phyloP scores from a whole-genome alignment of 2,329 filamentous ascomycete genomes.

The Cladophialophora exuberans region DNA sequence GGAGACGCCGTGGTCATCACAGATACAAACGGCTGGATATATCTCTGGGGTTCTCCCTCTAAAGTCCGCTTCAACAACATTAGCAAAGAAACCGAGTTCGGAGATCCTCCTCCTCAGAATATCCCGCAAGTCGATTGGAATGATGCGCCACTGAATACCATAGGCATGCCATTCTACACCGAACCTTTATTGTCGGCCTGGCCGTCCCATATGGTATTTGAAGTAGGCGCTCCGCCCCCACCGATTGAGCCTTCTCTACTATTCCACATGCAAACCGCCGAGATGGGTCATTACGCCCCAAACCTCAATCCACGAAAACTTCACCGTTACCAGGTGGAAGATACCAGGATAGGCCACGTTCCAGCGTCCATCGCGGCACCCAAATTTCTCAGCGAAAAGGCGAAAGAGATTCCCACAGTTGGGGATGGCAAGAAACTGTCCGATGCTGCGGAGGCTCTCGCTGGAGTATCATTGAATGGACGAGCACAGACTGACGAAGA shows the following conservation, averaged over 20 bases:
- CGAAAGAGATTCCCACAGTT: slow-evolving; percentile 62
- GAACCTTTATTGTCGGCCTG: slow-evolving; percentile 86
- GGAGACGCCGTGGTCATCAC: slow-evolving; percentile 83
- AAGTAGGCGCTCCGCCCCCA: slow-evolving; percentile 79
- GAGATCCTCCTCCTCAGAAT: slow-evolving; percentile 67
- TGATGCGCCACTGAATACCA: slow-evolving; percentile 78
- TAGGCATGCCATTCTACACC: slow-evolving; percentile 93
- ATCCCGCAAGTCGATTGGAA: slow-evolving; percentile 67
- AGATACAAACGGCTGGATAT: slow-evolving; percentile 76
- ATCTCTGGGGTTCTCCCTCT: slow-evolving; percentile 84
- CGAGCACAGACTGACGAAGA: slow-evolving; percentile 72
- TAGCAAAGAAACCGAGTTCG: slow-evolving; percentile 75
- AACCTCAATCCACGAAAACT: slow-evolving; percentile 67
- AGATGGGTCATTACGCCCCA: slow-evolving; percentile 77
- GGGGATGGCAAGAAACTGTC: slow-evolving; percentile 43
- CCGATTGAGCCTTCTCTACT: slow-evolving; percentile 74
- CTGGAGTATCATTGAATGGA: slow-evolving; percentile 67
- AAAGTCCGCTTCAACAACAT: slow-evolving; percentile 88
- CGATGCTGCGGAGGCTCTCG: slow-evolving; percentile 67
- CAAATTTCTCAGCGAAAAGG: slow-evolving; percentile 94
- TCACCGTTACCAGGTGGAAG: slow-evolving; percentile 80
- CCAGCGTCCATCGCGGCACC: slow-evolving; percentile 71
- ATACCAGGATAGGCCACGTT: slow-evolving; percentile 68
- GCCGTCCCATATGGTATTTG: slow-evolving; percentile 81
- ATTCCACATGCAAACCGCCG: slow-evolving; percentile 68